Evolutionary conservation across 2,329 filamentous ascomycete species (phyloP).

Genomic region (Boeremia lycopersici): DNA sequence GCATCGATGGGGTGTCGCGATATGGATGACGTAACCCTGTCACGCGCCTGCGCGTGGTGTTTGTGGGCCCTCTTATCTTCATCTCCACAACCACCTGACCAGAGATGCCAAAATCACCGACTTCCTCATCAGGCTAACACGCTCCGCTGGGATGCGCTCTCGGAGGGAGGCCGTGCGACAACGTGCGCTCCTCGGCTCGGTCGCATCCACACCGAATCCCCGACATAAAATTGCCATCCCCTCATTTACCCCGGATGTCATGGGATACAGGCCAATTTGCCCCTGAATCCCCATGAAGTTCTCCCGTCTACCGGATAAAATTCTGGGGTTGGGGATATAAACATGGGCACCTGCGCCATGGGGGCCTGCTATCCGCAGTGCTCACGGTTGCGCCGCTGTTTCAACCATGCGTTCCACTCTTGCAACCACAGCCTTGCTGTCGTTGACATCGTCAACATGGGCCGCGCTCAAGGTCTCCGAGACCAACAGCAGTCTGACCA

Average conservation of each 20-base stretch:
- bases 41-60: slow-evolving; percentile 15
- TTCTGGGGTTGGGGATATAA: slow-evolving; percentile 6
- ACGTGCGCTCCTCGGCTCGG: slow-evolving; percentile 17
- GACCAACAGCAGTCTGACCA: slow-evolving; percentile 37
- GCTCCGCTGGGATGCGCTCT: background rate
- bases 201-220: slow-evolving; percentile 22
- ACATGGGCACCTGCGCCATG: background rate
- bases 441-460: slow-evolving; percentile 17
- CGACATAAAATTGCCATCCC: slow-evolving; percentile 16
- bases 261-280: slow-evolving; percentile 1
- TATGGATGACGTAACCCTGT: slow-evolving; percentile 14
- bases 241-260: slow-evolving; percentile 26
- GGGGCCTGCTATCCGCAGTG: background rate
- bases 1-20: background rate
- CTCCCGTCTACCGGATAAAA: slow-evolving; percentile 28
- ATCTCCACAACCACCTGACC: background rate
- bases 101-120: background rate
- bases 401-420: slow-evolving; percentile 22
- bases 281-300: slow-evolving; percentile 21
- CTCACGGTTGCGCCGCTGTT: background rate
- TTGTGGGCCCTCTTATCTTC: slow-evolving; percentile 14
- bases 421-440: slow-evolving; percentile 16
- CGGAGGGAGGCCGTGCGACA: background rate
- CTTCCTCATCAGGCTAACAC: background rate
- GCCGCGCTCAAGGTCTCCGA: slow-evolving; percentile 27